These are phyloP conservation scores for Nemophila menziesii DNA, from an alignment of 257 asterid genomes.

Conservation along the genomic window DNA sequence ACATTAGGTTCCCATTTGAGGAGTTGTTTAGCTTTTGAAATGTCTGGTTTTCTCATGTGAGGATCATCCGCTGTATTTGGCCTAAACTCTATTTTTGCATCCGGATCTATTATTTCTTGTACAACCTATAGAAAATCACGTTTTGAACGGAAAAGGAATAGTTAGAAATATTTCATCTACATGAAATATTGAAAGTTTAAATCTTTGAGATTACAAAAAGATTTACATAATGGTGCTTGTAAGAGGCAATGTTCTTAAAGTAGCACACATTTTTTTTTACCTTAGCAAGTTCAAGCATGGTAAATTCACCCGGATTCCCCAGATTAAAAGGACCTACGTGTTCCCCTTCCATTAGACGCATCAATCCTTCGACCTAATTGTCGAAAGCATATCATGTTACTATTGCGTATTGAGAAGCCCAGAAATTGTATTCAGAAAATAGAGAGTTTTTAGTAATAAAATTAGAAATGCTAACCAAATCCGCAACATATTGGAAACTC, in stretches of 20 bases:
- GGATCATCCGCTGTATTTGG: slow-evolving; percentile 82
- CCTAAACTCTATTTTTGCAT: slow-evolving; percentile 65
- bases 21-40: slow-evolving; percentile 59
- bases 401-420: no score
- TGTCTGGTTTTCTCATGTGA: slow-evolving; percentile 80
- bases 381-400: neutral
- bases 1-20: slow-evolving; percentile 73
- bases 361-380: slow-evolving; percentile 65
- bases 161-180: no score
- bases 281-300: slow-evolving; percentile 90
- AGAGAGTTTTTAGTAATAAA: neutral
- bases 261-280: slow-evolving; percentile 14
- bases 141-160: neutral
- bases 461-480: slow-evolving; percentile 37
- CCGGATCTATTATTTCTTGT: slow-evolving; percentile 63
- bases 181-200: no score
- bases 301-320: slow-evolving; percentile 84
- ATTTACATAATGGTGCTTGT: no score
- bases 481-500: slow-evolving; percentile 88
- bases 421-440: no score
- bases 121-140: slow-evolving; percentile 40
- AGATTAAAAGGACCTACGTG: slow-evolving; percentile 81
- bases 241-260: no score
- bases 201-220: no score
- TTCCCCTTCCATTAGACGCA: slow-evolving; percentile 76